These are phyloP conservation scores for Annulohypoxylon bovei DNA, from an alignment of 495 filamentous ascomycete genomes.

Conservation along the genomic window DNA sequence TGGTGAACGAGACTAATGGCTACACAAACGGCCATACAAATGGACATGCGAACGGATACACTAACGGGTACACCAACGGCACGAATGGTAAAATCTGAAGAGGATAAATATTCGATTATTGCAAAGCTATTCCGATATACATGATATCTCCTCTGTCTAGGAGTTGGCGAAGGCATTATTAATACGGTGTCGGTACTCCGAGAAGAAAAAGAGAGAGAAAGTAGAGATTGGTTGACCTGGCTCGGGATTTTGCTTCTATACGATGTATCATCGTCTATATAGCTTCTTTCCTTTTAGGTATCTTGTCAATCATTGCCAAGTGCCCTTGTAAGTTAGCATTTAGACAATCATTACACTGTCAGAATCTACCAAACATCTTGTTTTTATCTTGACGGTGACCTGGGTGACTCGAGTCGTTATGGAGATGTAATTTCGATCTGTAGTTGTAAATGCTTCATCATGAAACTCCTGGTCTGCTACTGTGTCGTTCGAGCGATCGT, in stretches of 20 bases:
- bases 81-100: conserved; percentile 23
- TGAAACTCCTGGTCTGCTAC: background rate
- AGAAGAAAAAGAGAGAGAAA: background rate
- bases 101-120: background rate
- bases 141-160: background rate
- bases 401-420: background rate
- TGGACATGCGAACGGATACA: background rate
- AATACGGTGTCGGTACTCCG: background rate
- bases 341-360: conserved; percentile 27
- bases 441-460: background rate
- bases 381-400: background rate
- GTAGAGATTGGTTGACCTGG: background rate
- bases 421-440: background rate
- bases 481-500: background rate
- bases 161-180: background rate
- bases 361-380: background rate
- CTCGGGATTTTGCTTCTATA: conserved; percentile 1
- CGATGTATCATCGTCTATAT: conserved; percentile 20
- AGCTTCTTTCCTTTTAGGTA: conserved; percentile 20
- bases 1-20: conserved; percentile 23
- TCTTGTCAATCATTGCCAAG: conserved; percentile 7
- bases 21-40: background rate
- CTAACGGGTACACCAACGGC: conserved; percentile 19
- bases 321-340: conserved; percentile 1
- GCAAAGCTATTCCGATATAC: background rate